Evolutionary conservation across 176 grass and related monocot species (phyloP).

Genomic region (Phoenix roebelenii): DNA sequence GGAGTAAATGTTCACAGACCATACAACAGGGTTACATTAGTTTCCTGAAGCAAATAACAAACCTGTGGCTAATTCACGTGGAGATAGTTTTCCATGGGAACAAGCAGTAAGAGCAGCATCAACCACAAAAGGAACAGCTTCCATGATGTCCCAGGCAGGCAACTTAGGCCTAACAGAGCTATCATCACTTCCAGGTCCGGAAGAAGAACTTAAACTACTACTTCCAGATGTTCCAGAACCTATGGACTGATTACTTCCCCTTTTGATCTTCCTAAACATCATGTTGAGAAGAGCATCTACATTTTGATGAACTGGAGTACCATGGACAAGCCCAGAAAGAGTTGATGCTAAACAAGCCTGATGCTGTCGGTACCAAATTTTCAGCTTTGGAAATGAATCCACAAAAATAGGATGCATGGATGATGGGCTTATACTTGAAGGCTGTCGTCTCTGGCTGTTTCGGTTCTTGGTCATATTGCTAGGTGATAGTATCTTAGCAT

Average conservation of each 20-base stretch:
- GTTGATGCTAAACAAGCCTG: slow-evolving; percentile 98
- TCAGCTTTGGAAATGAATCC: slow-evolving; percentile 93
- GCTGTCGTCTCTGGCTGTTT: slow-evolving; percentile 24
- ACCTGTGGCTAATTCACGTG: slow-evolving; percentile 95
- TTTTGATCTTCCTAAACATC: slow-evolving; percentile 83
- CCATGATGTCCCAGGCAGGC: slow-evolving; percentile 93
- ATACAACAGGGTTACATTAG: too few species aligned
- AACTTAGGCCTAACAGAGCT: slow-evolving; percentile 71
- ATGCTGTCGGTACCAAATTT: slow-evolving; percentile 82
- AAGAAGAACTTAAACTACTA: slow-evolving; percentile 81
- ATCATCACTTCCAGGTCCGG: slow-evolving; percentile 49
- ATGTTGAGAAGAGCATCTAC: slow-evolving; percentile 79
- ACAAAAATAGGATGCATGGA: slow-evolving; percentile 67
- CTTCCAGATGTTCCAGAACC: slow-evolving; percentile 53
- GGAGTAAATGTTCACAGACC: too few species aligned
- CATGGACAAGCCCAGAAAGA: slow-evolving; percentile 80
- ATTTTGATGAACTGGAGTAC: slow-evolving; percentile 75
- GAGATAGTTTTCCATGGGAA: slow-evolving; percentile 79
- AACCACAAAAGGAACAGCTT: slow-evolving; percentile 96
- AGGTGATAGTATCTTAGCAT: slow-evolving; percentile 41
- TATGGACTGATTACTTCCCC: slow-evolving; percentile 45
- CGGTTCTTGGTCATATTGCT: slow-evolving; percentile 27
- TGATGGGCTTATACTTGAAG: slow-evolving; percentile 24
- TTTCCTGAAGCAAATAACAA: slow-evolving; percentile 21
- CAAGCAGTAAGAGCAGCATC: slow-evolving; percentile 97